These are phyloP conservation scores for Solanum dulcamara DNA, from an alignment of 257 asterid species.

Conservation along the genomic window DNA sequence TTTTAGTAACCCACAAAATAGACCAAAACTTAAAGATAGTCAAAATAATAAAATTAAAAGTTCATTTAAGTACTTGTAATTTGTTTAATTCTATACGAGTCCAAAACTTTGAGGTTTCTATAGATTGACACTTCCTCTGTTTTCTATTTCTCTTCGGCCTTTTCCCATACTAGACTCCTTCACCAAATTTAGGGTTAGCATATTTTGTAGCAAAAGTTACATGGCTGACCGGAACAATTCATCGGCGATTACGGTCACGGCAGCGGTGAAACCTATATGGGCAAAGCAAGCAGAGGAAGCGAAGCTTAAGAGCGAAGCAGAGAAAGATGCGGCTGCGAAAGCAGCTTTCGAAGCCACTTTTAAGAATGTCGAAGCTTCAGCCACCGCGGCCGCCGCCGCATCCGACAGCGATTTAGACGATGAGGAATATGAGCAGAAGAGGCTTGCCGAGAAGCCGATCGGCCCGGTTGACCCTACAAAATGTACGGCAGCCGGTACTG, in stretches of 20 bases:
- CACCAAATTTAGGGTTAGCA: conserved; percentile 23
- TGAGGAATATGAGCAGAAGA: conserved; percentile 40
- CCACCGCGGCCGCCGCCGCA: conserved; percentile 8
- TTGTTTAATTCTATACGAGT: not conserved
- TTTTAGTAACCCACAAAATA: not conserved
- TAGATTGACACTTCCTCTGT: not conserved
- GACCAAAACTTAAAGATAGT: not conserved
- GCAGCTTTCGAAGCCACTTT: conserved; percentile 99
- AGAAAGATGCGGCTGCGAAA: conserved; percentile 92
- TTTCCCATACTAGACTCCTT: not conserved
- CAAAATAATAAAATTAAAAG: too few species aligned
- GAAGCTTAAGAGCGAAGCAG: conserved; percentile 85
- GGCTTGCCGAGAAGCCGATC: conserved; percentile 34
- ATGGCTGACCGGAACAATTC: conserved; percentile 69
- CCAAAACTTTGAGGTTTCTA: not conserved
- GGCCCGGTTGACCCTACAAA: conserved; percentile 87
- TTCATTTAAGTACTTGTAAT: not conserved
- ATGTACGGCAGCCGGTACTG: conserved; percentile 93
- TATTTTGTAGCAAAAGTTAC: not conserved
- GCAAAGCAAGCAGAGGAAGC: conserved; percentile 97
- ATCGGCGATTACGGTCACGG: conserved; percentile 5
- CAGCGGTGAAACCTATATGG: conserved; percentile 75
- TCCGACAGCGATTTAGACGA: conserved; percentile 51
- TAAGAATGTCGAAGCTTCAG: conserved; percentile 30
- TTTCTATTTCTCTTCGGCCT: not conserved